These are phyloP conservation scores for Oryza officinalis DNA, from an alignment of 176 grass and related monocot species.

Conservation along the genomic window DNA sequence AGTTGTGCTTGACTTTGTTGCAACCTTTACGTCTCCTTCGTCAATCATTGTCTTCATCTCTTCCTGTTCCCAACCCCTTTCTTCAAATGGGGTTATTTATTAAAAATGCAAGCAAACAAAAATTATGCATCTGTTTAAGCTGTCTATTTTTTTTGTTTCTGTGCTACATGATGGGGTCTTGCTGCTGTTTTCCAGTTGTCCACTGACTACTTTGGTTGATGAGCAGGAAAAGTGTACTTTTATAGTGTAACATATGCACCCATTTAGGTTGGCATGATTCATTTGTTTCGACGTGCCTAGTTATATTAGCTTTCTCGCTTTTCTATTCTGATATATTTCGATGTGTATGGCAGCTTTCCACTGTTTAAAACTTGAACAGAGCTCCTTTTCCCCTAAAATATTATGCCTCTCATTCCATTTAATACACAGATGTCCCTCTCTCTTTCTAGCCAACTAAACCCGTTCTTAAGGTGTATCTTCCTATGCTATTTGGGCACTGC, in stretches of 20 bases:
- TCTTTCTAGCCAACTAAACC: slow-evolving; percentile 11
- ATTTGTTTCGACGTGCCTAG: slow-evolving; percentile 15
- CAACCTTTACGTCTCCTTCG: not conserved
- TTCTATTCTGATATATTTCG: not conserved
- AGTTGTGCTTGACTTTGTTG: slow-evolving; percentile 45
- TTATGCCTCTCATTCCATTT: not conserved
- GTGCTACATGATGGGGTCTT: slow-evolving; percentile 9
- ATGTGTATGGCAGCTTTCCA: not conserved
- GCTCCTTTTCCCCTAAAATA: not conserved
- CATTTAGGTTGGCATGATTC: slow-evolving; percentile 20
- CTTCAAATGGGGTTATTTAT: slow-evolving; percentile 40
- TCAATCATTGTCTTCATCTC: slow-evolving; percentile 25
- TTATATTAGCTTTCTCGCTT: not conserved
- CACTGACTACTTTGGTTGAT: slow-evolving; percentile 28
- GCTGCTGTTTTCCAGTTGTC: slow-evolving; percentile 32
- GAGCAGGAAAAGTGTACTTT: slow-evolving; percentile 6
- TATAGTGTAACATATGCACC: not conserved
- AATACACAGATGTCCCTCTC: slow-evolving; percentile 22
- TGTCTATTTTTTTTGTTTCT: slow-evolving; percentile 36
- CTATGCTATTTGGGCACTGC: not conserved
- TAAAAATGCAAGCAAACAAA: slow-evolving; percentile 5
- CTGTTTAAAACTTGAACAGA: not conserved
- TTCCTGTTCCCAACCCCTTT: slow-evolving; percentile 12
- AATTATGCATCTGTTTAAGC: slow-evolving; percentile 29
- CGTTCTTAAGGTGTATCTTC: slow-evolving; percentile 21